These are phyloP conservation scores for Ogataea ganodermae DNA, from an alignment of 805 yeast species.

Conservation along the genomic window DNA sequence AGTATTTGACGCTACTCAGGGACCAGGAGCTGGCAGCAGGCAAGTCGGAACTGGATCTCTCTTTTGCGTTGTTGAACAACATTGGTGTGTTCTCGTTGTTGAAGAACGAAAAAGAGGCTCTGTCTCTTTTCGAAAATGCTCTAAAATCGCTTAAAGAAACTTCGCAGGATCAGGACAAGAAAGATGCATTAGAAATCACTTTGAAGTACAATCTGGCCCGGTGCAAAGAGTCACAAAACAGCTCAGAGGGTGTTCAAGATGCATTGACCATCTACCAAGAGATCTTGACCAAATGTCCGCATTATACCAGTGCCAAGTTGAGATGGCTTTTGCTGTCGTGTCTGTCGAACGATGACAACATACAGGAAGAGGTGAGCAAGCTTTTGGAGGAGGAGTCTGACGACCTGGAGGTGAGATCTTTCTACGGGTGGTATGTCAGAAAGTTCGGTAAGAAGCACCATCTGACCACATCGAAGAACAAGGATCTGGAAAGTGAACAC, in stretches of 20 bases:
- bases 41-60: constrained; percentile 45
- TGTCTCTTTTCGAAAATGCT: constrained; percentile 47
- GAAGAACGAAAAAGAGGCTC: constrained; percentile 50
- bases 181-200: constrained; percentile 42
- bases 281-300: constrained; percentile 62
- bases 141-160: constrained; percentile 40
- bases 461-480: constrained; percentile 44
- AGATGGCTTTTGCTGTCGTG: constrained; percentile 66
- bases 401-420: constrained; percentile 82
- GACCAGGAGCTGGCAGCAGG: constrained; percentile 46
- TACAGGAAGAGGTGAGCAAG: constrained; percentile 54
- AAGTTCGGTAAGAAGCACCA: constrained; percentile 56
- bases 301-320: constrained; percentile 72
- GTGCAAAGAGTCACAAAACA: constrained; percentile 41
- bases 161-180: constrained; percentile 19
- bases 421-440: constrained; percentile 86
- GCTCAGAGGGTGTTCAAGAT: constrained; percentile 30
- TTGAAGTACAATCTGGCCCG: constrained; percentile 77
- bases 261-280: constrained; percentile 48
- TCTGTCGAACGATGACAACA: constrained; percentile 48
- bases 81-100: constrained; percentile 80
- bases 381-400: constrained; percentile 57
- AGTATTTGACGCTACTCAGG: constrained; percentile 48
- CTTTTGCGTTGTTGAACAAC: constrained; percentile 71
- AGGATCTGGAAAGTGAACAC: constrained; percentile 69